Evolutionary conservation across 2,329 filamentous ascomycete genomes (phyloP), one percentile per base, ranked within the genome.

Genomic region (Fonsecaea pedrosoi): DNA sequence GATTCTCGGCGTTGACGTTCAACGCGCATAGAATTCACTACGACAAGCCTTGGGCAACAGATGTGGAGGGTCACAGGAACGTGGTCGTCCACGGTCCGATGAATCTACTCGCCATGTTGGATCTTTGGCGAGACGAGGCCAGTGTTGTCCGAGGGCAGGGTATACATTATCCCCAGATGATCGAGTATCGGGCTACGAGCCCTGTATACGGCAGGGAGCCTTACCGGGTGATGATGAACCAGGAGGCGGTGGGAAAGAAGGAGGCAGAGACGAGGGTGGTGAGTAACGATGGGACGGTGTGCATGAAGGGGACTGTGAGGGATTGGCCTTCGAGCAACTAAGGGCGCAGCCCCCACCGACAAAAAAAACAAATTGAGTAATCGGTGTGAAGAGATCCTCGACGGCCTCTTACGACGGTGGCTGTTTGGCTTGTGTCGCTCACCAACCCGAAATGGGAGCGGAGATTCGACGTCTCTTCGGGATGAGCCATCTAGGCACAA

Each of bases 181-280:
- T 85, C 54, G 74, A 71, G 2, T 85, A 85, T 70, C 75, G 83
- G 12, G 83, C 82, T 25, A 84, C 82, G 13, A 81, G 77, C 65
- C 82, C 83, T 3, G 68, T 85, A 21, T 85, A 84, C 77, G 82
- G 78, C 0, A 79, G 80, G 12, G 82, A 85, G 67, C 74, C 76
- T 64, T 84, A 84, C 74, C 74, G 77, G 54, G 77, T 83, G 69
- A 72, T 81, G 18, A 73, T 84, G 67, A 76, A 79, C 57, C 74
- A 78, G 62, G 78, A 60, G 18, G 66, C 61, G 8, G 60, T 64
- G 21, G 59, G 58, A 8, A 60, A 67, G 6, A 73, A 72, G 10
- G 73, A 74, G 53, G 57, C 69, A 12, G 71, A 71, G 12, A 53
- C 75, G 1, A 73, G 70, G 48, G 77, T 80, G 38, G 60, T 72